Evolutionary conservation across 2,329 filamentous ascomycete species (phyloP), one percentile per base, ranked within the genome.

Genomic region (Fusarium lateritium): DNA sequence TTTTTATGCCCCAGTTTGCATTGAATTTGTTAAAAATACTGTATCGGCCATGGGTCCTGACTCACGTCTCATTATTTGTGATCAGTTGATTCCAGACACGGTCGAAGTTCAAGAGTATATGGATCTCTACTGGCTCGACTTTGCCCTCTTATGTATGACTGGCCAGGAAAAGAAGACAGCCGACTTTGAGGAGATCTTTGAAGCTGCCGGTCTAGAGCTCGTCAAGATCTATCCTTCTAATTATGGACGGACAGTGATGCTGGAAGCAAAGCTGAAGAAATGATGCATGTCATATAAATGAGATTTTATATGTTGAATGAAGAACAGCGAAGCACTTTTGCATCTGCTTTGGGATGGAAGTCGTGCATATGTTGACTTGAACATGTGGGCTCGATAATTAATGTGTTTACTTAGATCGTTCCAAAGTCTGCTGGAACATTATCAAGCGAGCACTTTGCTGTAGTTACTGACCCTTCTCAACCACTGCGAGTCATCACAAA

Each of bases 41-140:
- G 76, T 70, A 9, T 70, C 66, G 4, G 72, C 75, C 6, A 78
- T 78, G 76, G 76, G 74, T 0, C 75, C 75, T 0, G 75, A 76
- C 43, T 78, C 78, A 3, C 75, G 77, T 2, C 67, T 79, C 3
- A 69, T 80, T 15, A 67, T 81, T 22, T 79, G 77, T 52, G 78
- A 81, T 44, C 76, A 77, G 63, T 45, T 81, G 11, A 66, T 80
- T 19, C 79, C 78, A 1, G 76, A 78, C 13, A 71, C 60, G 50
- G 77, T 77, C 2, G 66, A 75, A 8, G 66, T 70, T 13, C 68
- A 70, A 13, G 72, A 71, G 19, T 64, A 73, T 24, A 66, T 63
- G 54, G 73, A 75, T 21, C 58, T 77, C 1, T 78, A 77, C 55
- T 79, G 78, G 77, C 71, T 77, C 5, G 77, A 79, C 47, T 66